A percentile compares a stretch with the other conserved stretches of the same genome.
Evolutionary conservation across 2,329 filamentous ascomycete genomes (phyloP).

Genomic region (Penicillium sclerotigenum): DNA sequence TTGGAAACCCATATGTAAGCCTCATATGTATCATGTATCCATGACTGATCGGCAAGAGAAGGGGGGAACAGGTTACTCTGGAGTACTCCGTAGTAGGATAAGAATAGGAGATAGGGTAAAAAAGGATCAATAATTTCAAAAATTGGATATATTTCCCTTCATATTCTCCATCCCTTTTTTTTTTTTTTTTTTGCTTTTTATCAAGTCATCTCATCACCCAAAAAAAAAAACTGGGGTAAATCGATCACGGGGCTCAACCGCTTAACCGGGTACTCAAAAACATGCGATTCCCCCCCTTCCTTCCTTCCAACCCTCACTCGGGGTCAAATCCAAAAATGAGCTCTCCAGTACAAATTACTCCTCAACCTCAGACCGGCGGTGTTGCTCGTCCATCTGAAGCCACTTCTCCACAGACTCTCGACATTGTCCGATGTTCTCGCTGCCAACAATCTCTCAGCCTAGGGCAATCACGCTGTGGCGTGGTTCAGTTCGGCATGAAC

Average conservation of each 20-base stretch:
- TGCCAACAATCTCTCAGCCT: constrained; percentile 48
- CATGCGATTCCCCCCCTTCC: neutral
- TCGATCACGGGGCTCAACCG: constrained; percentile 3
- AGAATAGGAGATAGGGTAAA: neutral
- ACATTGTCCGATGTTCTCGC: constrained; percentile 48
- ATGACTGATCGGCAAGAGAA: neutral
- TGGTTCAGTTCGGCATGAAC: constrained; percentile 49
- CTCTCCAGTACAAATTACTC: constrained; percentile 36
- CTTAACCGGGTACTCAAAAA: neutral
- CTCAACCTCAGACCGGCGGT: constrained; percentile 13
- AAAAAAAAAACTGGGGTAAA: neutral
- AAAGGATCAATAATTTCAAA: neutral
- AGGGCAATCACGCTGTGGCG: constrained; percentile 35
- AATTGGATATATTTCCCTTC: neutral
- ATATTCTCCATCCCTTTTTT: neutral
- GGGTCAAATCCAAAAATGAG: constrained; percentile 30
- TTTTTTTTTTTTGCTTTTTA: neutral
- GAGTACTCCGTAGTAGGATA: neutral
- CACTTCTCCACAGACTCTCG: constrained; percentile 30
- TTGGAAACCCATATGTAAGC: neutral
- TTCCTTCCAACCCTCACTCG: neutral
- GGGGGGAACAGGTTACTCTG: neutral
- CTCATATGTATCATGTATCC: no score
- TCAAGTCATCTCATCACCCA: neutral
- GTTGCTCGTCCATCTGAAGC: constrained; percentile 24